Evolutionary conservation across 2,329 filamentous ascomycete species (phyloP).

Genomic region (Penicillium sclerotigenum): DNA sequence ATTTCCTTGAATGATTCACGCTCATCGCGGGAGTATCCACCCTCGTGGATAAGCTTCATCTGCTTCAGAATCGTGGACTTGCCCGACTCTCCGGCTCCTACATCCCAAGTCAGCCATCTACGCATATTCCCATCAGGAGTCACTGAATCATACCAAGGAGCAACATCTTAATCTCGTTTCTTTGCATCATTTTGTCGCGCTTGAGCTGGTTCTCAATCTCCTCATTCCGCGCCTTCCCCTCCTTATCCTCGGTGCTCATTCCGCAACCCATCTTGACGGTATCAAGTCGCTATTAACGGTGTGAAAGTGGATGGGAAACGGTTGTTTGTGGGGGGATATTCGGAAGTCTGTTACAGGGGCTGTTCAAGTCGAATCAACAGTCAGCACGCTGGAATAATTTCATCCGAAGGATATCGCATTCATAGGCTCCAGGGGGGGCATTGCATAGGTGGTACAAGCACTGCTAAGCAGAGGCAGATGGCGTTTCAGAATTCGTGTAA

Average conservation of each 20-base stretch:
- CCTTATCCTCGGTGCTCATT: conserved; percentile 99
- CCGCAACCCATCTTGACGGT: conserved; percentile 91
- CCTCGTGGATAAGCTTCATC: conserved; percentile 99
- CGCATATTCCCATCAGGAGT: neutral
- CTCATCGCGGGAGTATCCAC: conserved; percentile 91
- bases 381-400: conserved; percentile 8
- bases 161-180: conserved; percentile 99
- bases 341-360: neutral
- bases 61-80: conserved; percentile 94
- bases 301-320: neutral
- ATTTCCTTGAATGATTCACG: conserved; percentile 69
- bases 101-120: conserved; percentile 15
- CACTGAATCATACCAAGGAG: conserved; percentile 72
- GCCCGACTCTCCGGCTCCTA: conserved; percentile 95
- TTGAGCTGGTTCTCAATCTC: conserved; percentile 99
- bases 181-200: conserved; percentile 96
- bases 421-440: conserved; percentile 12
- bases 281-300: conserved; percentile 13
- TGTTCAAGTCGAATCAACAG: neutral
- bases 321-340: neutral
- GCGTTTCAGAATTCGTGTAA: conserved; percentile 24
- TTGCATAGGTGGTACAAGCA: conserved; percentile 20
- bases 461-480: conserved; percentile 12
- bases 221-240: conserved; percentile 99
- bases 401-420: conserved; percentile 9